phyloP scores from a whole-genome alignment of 768 basidiomycete species.

The Podaxis sp. region DNA sequence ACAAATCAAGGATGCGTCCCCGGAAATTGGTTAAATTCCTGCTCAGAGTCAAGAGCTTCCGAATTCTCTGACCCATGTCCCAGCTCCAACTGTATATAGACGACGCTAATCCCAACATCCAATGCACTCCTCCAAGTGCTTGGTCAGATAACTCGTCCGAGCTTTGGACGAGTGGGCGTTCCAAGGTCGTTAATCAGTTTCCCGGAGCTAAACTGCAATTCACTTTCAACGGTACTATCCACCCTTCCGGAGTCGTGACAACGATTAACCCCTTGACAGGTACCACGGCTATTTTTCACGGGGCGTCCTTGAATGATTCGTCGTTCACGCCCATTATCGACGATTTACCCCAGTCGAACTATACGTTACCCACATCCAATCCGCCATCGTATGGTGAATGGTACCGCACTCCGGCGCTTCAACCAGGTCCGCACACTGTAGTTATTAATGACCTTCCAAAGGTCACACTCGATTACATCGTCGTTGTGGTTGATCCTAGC shows the following conservation, averaged over 20 bases:
- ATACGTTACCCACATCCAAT: neutral
- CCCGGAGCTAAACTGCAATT: constrained; percentile 1
- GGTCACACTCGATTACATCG: constrained; percentile 21
- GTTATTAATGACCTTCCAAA: constrained; percentile 18
- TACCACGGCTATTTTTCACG: constrained; percentile 1
- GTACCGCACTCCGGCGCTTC: constrained; percentile 22
- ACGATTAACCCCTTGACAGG: neutral
- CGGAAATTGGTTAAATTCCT: neutral
- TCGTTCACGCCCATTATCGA: neutral
- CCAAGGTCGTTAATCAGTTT: neutral
- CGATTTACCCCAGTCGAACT: neutral
- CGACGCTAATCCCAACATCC: neutral
- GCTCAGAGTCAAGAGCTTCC: neutral
- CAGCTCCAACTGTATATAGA: constrained; percentile 3
- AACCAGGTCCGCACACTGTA: constrained; percentile 22
- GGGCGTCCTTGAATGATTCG: constrained; percentile 2
- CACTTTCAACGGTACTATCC: constrained; percentile 1
- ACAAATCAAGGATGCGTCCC: neutral
- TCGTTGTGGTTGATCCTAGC: constrained; percentile 19
- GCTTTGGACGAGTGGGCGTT: constrained; percentile 2
- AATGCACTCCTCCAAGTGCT: neutral
- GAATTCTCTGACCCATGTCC: neutral
- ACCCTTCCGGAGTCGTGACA: neutral
- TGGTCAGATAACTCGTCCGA: constrained; percentile 7
- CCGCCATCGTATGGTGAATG: constrained; percentile 13